Evolutionary conservation across 352 stramenopile species (phyloP).

Genomic region (Globisporangium cylindrosporum): DNA sequence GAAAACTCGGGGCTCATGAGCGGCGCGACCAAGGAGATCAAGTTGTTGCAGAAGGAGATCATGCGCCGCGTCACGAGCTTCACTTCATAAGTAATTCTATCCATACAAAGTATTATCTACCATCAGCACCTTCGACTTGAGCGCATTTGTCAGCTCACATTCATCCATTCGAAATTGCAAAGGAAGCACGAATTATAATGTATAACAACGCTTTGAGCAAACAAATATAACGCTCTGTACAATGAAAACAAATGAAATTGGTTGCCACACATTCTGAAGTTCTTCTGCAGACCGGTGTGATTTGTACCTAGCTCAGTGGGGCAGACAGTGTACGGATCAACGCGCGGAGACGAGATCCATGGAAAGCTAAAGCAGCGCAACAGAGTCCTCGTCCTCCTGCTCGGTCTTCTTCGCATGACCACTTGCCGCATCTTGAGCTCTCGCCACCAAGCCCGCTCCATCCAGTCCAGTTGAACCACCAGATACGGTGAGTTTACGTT

Average conservation of each 20-base stretch:
- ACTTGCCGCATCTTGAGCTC: background rate
- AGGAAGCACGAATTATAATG: background rate
- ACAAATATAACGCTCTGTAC: slow-evolving; percentile 1
- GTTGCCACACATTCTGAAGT: background rate
- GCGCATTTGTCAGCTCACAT: background rate
- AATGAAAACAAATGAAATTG: slow-evolving; percentile 3
- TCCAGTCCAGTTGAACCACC: background rate
- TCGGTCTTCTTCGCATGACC: background rate
- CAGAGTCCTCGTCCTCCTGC: slow-evolving; percentile 3
- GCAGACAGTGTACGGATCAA: background rate
- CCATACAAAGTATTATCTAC: background rate
- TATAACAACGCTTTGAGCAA: background rate
- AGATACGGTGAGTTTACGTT: slow-evolving; percentile 7
- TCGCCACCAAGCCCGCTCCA: background rate
- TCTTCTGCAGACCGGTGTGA: background rate
- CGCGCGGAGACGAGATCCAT: background rate
- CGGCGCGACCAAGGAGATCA: slow-evolving; percentile 73
- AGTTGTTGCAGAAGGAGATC: slow-evolving; percentile 66
- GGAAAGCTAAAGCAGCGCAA: slow-evolving; percentile 10
- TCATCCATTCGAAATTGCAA: background rate
- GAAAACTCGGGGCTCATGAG: slow-evolving; percentile 95
- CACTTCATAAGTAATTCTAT: slow-evolving; percentile 6
- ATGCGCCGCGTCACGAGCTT: slow-evolving; percentile 35
- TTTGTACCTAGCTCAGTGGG: background rate
- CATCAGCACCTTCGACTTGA: background rate